Evolutionary conservation across 2,329 filamentous ascomycete genomes (phyloP), one percentile per base, ranked within the genome.

Genomic region (Pseudogymnoascus sp.): DNA sequence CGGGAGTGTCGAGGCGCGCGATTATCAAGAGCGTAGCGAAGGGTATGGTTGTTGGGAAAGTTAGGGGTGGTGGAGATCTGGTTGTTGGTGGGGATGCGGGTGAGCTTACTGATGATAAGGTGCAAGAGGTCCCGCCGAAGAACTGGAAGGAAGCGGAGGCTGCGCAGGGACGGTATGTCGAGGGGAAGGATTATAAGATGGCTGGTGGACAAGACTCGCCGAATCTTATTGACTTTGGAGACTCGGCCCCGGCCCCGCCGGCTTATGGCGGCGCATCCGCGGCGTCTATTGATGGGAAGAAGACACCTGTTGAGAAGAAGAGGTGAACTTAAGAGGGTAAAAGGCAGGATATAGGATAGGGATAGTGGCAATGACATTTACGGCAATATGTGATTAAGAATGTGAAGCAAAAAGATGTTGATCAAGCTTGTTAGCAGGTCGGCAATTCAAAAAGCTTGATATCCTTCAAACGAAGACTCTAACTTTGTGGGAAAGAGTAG

Each of bases 1-100:
- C 93, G 0, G 95, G 95, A 37, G 95, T 99, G 1, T 96, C 90
- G 62, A 83, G 95, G 43, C 86, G 88, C 65, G 95, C 95, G 0
- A 86, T 99, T 46, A 84, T 99, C 73, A 99, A 97, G 80, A 91
- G 89, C 43, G 95, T 98, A 1, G 95, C 93, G 19, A 97, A 96
- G 79, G 92, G 95, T 41, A 98, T 99, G 95, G 88, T 96, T 0
- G 87, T 96, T 4, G 91, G 91, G 37, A 87, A 86, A 67, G 90
- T 93, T 59, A 84, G 85, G 64, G 88, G 87, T 38, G 89, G 89
- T 4, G 85, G 89, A 2, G 84, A 91, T 68, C 81, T 91, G 19
- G 82, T 93, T 59, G 87, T 93, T 19, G 89, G 87, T n/a, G 71
- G 70, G 0, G 72, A 74, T 66, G 70, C 69, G 0, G 71, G 71